These are phyloP conservation scores for Marasmius fiardii DNA, from an alignment of 1,284 basidiomycete genomes.

Conservation along the genomic window DNA sequence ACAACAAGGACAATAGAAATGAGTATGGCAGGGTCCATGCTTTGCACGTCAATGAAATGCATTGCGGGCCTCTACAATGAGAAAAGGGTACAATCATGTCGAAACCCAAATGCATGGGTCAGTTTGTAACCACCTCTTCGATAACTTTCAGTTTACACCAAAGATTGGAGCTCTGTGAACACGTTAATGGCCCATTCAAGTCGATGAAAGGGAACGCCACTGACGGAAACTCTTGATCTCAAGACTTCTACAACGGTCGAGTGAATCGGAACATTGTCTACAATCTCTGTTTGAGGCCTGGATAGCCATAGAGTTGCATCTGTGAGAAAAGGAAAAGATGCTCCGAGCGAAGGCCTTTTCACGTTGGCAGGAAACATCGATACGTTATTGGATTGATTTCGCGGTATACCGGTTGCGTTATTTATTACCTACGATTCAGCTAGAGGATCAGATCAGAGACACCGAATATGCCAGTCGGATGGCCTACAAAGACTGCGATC, in stretches of 20 bases:
- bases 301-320: conserved; percentile 72
- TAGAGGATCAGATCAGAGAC: background rate
- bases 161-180: too few relatives aligned
- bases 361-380: conserved; percentile 36
- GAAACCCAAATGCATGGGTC: background rate
- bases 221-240: conserved; percentile 44
- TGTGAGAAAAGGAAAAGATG: conserved; percentile 68
- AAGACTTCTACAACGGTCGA: conserved; percentile 28
- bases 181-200: too few relatives aligned
- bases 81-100: too few relatives aligned
- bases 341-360: conserved; percentile 69
- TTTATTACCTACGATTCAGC: conserved; percentile 39
- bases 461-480: background rate
- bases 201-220: conserved; percentile 14
- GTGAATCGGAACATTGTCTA: conserved; percentile 1
- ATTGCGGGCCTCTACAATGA: background rate
- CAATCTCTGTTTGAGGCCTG: background rate
- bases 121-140: background rate
- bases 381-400: conserved; percentile 30
- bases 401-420: conserved; percentile 28
- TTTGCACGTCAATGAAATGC: too few relatives aligned
- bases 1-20: background rate
- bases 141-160: too few relatives aligned
- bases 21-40: too few relatives aligned
- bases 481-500: conserved; percentile 49